Base-by-base conservation (phyloP, 2,329 filamentous ascomycete species). In the Ophiocordyceps camponoti-floridani region DNA sequence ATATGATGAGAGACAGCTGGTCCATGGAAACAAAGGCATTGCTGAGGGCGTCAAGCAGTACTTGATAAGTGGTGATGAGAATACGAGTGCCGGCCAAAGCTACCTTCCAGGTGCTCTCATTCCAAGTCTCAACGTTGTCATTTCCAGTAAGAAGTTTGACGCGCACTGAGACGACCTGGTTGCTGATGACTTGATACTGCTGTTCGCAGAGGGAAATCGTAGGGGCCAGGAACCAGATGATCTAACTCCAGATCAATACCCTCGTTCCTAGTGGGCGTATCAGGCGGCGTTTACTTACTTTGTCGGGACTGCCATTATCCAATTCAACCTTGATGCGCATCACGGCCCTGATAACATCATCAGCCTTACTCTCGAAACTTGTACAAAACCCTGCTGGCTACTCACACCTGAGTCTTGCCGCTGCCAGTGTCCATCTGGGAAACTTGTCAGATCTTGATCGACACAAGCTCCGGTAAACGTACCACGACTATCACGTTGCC, bases 321-420 rank as follows among this genome's bases (percentile, higher is more conserved):
- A 86, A 62, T 56, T 85, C 79, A 26, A 65, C 67, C 49, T 69
- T 67, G 38, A 85, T 84, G 14, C 82, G 75, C 45, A 84, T 63
- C 10, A 84, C 66, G 18, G 82, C 81, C 45, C 79, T 84, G 42
- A 0, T 43, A 14, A 14, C 45, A 61, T 48, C 16, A 46, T 45
- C 28, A 47, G 38, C 16, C 27, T 9, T 5, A 3, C 1, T n/a
- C 11, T 9, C 4, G 4, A 27, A 27, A 35, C 14, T 38, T 6
- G 13, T 8, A 9, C 1, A 26, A 26, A 18, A 13, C 14, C 11
- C 8, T 38, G 23, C 4, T 12, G 7, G 35, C 42, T 14, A 60
- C 71, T 61, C 70, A 84, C 81, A 87, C 73, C 50, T 82, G 77
- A 3, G 83, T 87, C 58, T 88, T 88, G 2, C 83, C 83, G 50